Evolutionary conservation across 1,284 basidiomycete species (phyloP).

Genomic region (Rhodotorula sp.): DNA sequence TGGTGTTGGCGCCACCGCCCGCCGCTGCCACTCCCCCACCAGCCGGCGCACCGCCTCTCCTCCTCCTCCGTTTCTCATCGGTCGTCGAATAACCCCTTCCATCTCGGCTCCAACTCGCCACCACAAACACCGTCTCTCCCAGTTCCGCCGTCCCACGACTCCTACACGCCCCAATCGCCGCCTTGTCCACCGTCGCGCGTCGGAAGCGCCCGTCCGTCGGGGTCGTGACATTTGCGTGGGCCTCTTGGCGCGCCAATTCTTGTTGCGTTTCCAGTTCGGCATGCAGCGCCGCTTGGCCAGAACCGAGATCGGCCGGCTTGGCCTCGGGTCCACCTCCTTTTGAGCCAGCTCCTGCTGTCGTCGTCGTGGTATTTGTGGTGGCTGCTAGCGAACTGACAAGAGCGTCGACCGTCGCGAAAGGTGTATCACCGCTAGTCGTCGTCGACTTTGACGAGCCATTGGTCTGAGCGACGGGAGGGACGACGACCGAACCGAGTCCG

Average conservation of each 20-base stretch:
- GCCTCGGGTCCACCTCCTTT: background rate
- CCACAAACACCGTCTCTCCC: slow-evolving; percentile 27
- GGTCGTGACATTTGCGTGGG: background rate
- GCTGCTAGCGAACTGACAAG: slow-evolving; percentile 24
- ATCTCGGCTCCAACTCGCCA: slow-evolving; percentile 6
- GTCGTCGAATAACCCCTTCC: background rate
- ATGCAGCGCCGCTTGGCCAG: background rate
- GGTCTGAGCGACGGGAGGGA: background rate
- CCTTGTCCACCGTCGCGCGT: background rate
- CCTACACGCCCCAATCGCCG: slow-evolving; percentile 13
- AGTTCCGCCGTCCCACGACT: slow-evolving; percentile 6
- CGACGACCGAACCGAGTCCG: background rate
- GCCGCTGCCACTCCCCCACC: background rate
- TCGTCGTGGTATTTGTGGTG: background rate
- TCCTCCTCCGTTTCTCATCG: no score
- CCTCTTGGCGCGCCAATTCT: background rate
- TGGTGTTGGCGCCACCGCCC: background rate
- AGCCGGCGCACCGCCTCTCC: background rate
- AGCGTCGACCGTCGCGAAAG: slow-evolving; percentile 20
- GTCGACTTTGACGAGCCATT: background rate
- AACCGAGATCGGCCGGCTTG: background rate
- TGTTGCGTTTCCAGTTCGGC: background rate
- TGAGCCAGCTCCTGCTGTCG: background rate
- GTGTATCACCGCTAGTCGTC: background rate
- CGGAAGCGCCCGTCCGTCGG: background rate